Base-by-base conservation (phyloP, 208 protist species). In the Leptomonas seymouri region DNA sequence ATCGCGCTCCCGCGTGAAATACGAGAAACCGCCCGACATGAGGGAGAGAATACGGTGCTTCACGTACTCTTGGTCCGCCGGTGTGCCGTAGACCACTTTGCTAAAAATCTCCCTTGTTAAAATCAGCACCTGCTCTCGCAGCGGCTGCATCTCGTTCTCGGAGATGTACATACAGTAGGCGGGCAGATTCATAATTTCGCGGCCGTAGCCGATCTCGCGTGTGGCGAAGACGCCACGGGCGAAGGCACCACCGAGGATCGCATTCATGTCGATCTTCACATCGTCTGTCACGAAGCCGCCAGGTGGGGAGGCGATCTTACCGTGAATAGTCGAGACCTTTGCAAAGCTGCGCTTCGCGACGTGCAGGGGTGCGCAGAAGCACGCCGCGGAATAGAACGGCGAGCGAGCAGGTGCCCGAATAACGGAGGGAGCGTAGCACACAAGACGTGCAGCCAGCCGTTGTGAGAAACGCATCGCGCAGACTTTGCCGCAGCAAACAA, bases 1-100 rank as follows among this genome's bases (percentile, higher is more conserved):
- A 51, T 95, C 90, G 51, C 79, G 81, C 65, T 95, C 90, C 18
- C 90, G 82, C n/a, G 86, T 90, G 46, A 95, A 95, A 68, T 93
- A 92, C 20, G 86, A 93, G 57, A 88, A 87, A 31, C 90, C 90
- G 56, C 90, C 90, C 0, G 90, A 91, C 87, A 91, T 91, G 55
- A 95, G 77, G 11, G 90, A 85, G 63, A 87, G 78, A 39, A 95
- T 76, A 36, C 87, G 86, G 18, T 70, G 68, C 76, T 93, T 89
- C 44, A 95, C 81, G 71, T 93, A 95, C 39, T 80, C 55, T 62
- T 85, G 77, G 46, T 92, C 89, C 71, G 83, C 79, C 0, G 75
- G 49, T 0, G 76, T 76, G 4, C 85, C 87, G 30, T 72, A 78
- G 20, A 95, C 90, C 20, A 93, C 76, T 51, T 79, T 80, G 30